Evolutionary conservation across 257 asterid species (phyloP), one percentile per base, ranked within the genome.

Genomic region (Solanum ahanhuiri): DNA sequence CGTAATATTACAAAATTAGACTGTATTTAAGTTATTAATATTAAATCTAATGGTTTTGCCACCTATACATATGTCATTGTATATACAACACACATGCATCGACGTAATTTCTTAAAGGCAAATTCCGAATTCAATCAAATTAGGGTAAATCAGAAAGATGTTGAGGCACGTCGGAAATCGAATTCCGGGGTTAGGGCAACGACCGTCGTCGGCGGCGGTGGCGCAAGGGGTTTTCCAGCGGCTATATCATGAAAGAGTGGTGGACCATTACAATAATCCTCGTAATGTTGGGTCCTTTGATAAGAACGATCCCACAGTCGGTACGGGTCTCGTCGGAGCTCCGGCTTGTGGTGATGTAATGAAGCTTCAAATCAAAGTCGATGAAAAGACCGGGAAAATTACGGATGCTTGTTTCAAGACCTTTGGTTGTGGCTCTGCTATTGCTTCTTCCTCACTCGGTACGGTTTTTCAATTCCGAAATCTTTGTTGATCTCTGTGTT

Each of bases 311-410:
- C 93, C 96, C 0, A 37, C 86, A 34, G 98, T 95, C 22, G 98
- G 99, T 23, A 95, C 98, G 70, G 99, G 98, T 7, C 95, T 96
- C 28, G 98, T 96, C 33, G 98, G 98, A 7, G 99, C 99, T 2
- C 99, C 98, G 37, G 99, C 99, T 8, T 96, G 99, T 54, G 99
- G 99, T 9, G 99, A 96, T 86, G 99, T 96, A 81, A 96, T 95
- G 98, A 96, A 96, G 85, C 88, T 96, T 83, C 98, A 96, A 87
- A 95, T 96, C 71, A 94, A 88, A 89, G 98, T 96, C 72, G 99
- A 96, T 72, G 95, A 93, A 5, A 85, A 90, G 87, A 92, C 90
- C 25, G 99, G 98, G 6, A 94, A 95, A 85, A 95, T 95, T 33
- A 91, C 88, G 2, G 98, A 94, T 88, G 99, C 98, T 88, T 93